phyloP scores from a whole-genome alignment of 2,329 filamentous ascomycete genomes.

The Colletotrichum sansevieriae region DNA sequence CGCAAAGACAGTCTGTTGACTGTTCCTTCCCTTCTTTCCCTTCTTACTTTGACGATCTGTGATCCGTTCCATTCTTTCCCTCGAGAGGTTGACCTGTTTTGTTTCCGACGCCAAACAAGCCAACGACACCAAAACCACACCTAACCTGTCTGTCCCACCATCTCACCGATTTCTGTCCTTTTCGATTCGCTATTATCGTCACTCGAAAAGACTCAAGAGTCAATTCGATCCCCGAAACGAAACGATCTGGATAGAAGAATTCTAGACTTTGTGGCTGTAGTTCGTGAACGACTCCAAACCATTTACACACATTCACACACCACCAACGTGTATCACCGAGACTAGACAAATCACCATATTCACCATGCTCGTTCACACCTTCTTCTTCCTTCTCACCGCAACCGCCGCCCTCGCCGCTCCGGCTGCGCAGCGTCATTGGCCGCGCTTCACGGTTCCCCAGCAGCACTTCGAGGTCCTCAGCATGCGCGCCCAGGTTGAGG shows the following conservation, averaged over 20 bases:
- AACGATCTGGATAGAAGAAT: conserved; percentile 12
- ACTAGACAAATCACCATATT: conserved; percentile 48
- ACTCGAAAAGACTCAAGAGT: not conserved
- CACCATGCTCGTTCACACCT: conserved; percentile 47
- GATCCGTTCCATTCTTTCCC: conserved; percentile 41
- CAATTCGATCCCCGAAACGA: not conserved
- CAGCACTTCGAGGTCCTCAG: conserved; percentile 60
- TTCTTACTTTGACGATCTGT: conserved; percentile 34
- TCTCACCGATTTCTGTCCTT: conserved; percentile 2
- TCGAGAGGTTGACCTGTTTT: conserved; percentile 3
- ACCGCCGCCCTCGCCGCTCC: conserved; percentile 51
- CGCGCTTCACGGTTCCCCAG: conserved; percentile 54
- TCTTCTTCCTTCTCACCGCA: conserved; percentile 50
- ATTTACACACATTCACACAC: conserved; percentile 5
- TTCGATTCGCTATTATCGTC: not conserved
- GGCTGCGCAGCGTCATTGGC: conserved; percentile 46
- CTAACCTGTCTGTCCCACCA: not conserved
- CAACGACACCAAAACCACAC: not conserved
- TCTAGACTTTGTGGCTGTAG: not conserved
- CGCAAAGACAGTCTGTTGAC: conserved; percentile 34
- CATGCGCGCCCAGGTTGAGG: conserved; percentile 53
- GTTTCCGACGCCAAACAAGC: conserved; percentile 2
- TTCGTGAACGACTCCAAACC: conserved; percentile 14
- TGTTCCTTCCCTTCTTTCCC: conserved; percentile 40
- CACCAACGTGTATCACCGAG: conserved; percentile 10